Conservation (phyloP, 2,329 filamentous ascomycete genomes). For the Hypoxylon rubiginosum region DNA sequence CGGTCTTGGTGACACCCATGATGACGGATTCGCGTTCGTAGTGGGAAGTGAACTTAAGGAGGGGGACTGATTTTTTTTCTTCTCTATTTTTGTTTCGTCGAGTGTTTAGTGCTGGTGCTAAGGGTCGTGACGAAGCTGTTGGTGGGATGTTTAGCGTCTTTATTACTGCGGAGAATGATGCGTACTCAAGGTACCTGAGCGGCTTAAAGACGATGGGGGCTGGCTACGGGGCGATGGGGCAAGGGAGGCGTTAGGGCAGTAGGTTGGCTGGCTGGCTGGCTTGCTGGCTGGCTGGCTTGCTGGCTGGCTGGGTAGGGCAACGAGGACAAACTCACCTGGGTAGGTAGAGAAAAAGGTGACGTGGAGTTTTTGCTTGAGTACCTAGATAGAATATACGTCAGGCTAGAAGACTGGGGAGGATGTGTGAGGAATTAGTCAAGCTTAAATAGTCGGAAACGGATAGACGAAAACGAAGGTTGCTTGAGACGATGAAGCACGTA, state of each 20-base stretch:
- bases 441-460: constrained; percentile 38
- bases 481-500: constrained; percentile 41
- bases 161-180: constrained; percentile 33
- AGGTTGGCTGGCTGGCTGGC: neutral
- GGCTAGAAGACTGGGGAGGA: constrained; percentile 9
- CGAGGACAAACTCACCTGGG: constrained; percentile 23
- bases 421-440: constrained; percentile 28
- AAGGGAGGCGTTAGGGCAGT: neutral
- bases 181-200: constrained; percentile 19
- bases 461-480: constrained; percentile 33
- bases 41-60: constrained; percentile 3
- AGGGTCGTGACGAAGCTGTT: constrained; percentile 28
- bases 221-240: neutral
- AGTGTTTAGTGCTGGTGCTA: constrained; percentile 8
- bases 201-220: constrained; percentile 27
- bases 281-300: too few species aligned
- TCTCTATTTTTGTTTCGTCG: constrained; percentile 11
- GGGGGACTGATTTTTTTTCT: constrained; percentile 7
- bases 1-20: constrained; percentile 82
- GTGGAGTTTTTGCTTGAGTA: constrained; percentile 15
- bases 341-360: constrained; percentile 10
- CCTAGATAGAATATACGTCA: constrained; percentile 29
- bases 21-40: constrained; percentile 48
- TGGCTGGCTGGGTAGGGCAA: too few species aligned
- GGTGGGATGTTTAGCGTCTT: constrained; percentile 49